phyloP scores from a whole-genome alignment of 805 yeast genomes.

The Pichia thaimueangensis region DNA sequence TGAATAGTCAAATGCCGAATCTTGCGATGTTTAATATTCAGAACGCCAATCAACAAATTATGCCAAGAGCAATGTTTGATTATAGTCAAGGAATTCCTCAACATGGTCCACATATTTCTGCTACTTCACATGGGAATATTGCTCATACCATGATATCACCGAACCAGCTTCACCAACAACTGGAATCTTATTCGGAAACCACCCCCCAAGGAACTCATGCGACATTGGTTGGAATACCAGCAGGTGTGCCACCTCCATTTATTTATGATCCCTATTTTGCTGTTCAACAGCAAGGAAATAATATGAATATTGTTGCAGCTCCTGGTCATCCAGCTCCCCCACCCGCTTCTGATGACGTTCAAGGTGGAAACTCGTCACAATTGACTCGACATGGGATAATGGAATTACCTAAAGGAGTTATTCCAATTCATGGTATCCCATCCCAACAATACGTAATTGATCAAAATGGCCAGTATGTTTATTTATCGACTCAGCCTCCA shows the following conservation, averaged over 20 bases:
- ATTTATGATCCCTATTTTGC: slow-evolving; percentile 30
- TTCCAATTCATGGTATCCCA: slow-evolving; percentile 4
- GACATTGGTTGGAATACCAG: slow-evolving; percentile 23
- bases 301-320: not conserved
- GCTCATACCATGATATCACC: slow-evolving; percentile 1
- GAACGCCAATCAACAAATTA: slow-evolving; percentile 14
- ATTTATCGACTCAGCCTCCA: slow-evolving; percentile 18
- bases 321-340: not conserved
- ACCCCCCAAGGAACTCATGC: slow-evolving; percentile 20
- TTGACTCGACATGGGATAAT: slow-evolving; percentile 1
- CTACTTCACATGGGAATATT: no score
- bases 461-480: slow-evolving; percentile 27
- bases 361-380: no score
- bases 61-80: slow-evolving; percentile 21
- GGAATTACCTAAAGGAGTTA: not conserved
- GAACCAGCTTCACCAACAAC: slow-evolving; percentile 3
- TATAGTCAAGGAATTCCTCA: slow-evolving; percentile 13
- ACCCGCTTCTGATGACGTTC: not conserved
- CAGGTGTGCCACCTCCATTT: slow-evolving; percentile 27
- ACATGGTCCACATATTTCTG: not conserved
- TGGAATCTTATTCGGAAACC: slow-evolving; percentile 8
- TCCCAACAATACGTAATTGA: slow-evolving; percentile 23
- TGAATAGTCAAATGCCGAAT: slow-evolving; percentile 2
- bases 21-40: slow-evolving; percentile 11
- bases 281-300: slow-evolving; percentile 7